Conservation (phyloP, 2,329 filamentous ascomycete species). For the Colletotrichum trifolii region DNA sequence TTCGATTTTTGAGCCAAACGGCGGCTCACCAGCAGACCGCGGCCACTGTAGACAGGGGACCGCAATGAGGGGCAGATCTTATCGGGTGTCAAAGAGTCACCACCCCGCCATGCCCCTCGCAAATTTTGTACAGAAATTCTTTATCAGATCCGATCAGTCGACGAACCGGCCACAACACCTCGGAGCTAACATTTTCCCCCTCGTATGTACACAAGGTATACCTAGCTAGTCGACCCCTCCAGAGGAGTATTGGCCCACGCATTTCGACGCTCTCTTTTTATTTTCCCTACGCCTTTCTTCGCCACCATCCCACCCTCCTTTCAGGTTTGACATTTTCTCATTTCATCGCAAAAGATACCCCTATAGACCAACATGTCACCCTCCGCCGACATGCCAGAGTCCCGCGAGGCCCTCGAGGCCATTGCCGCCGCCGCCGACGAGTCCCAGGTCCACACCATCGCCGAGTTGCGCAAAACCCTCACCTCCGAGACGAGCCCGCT, state of each 20-base stretch:
- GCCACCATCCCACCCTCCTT: not conserved
- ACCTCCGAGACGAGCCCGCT: constrained; percentile 84
- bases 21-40: no score
- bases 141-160: constrained; percentile 30
- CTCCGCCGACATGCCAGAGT: constrained; percentile 36
- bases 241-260: constrained; percentile 23
- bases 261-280: not conserved
- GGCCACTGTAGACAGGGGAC: not conserved
- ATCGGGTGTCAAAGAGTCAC: constrained; percentile 17
- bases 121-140: constrained; percentile 27
- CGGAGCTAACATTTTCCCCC: constrained; percentile 27
- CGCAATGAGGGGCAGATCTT: constrained; percentile 35
- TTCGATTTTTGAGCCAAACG: no score
- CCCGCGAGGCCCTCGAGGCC: constrained; percentile 32
- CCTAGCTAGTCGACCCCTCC: not conserved
- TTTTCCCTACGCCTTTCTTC: not conserved
- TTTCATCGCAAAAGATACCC: constrained; percentile 15
- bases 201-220: constrained; percentile 9
- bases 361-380: constrained; percentile 39
- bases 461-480: constrained; percentile 78
- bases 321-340: not conserved
- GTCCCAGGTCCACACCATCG: constrained; percentile 52
- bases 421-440: constrained; percentile 32
- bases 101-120: constrained; percentile 37
- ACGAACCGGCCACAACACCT: constrained; percentile 14